Base-by-base conservation (phyloP, 2,329 filamentous ascomycete species). In the Penicillium sp. region DNA sequence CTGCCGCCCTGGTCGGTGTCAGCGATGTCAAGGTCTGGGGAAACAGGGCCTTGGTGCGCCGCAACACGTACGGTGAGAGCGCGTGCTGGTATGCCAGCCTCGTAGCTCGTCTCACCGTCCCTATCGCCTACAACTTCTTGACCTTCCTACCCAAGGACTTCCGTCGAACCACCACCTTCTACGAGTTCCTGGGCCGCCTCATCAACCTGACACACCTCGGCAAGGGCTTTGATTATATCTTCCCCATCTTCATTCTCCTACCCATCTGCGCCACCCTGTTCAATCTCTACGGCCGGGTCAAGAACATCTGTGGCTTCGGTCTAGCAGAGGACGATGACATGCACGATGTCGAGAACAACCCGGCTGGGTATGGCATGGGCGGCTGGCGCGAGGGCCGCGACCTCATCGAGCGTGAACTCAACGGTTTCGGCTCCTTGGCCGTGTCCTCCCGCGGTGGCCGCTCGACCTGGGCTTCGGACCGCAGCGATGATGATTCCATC, bases 21-120 rank as follows among this genome's bases (percentile, higher is more conserved):
- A 92, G 90, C 15, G 92, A 97, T 74, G 92, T 97, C 70, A 96
- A 95, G 73, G 93, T 97, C n/a, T 99, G 95, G 95, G 91, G 95
- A 60, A 95, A 96, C 53, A 88, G 95, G 37, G 94, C 95, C 0
- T 83, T 99, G 6, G 94, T 98, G 51, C 88, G 87, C 62, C 89
- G 95, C 60, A 95, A 96, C 73, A 99, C 95, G 0, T 94, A 96
- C 61, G 89, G 92, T 63, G 95, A 98, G 75, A 92, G 90, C 54
- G 95, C 95, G 0, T 96, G 94, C 69, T 99, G 96, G 93, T 99
- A 98, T 74, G 90, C 92, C 1, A 89, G 92, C 61, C 92, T 97
- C 75, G 91, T 97, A 12, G 94, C 95, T 56, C 92, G 93, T 72
- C 87, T 99, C 47, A 97, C 91, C 1, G 92, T 99, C 0, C 95